Conservation (phyloP, 495 filamentous ascomycete species). For the Clohesyomyces aquaticus region DNA sequence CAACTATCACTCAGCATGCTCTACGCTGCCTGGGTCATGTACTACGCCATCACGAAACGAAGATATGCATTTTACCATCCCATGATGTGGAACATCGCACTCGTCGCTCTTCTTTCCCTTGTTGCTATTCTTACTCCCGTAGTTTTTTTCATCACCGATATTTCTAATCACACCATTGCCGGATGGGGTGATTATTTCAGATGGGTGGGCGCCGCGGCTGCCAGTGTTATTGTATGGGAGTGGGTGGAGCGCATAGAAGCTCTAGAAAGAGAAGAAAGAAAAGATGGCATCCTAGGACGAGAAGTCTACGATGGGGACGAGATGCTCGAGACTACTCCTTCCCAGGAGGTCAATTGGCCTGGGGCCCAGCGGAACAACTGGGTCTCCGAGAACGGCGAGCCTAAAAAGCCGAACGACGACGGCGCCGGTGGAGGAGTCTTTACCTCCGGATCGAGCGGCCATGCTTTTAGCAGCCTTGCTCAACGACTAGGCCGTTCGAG, state of each 20-base stretch:
- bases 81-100: conserved; percentile 86
- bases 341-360: conserved; percentile 61
- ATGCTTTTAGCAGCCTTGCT: conserved; percentile 48
- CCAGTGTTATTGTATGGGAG: conserved; percentile 98
- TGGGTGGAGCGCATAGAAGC: conserved; percentile 99
- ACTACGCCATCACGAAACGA: conserved; percentile 90
- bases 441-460: conserved; percentile 12
- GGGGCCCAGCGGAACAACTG: conserved; percentile 34
- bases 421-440: conserved; percentile 12
- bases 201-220: conserved; percentile 95
- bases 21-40: conserved; percentile 95
- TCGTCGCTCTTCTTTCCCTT: conserved; percentile 81
- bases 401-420: conserved; percentile 15
- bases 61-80: conserved; percentile 91
- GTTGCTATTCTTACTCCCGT: conserved; percentile 83
- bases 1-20: conserved; percentile 84
- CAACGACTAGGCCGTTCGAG: conserved; percentile 27
- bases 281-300: conserved; percentile 90
- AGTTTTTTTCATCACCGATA: conserved; percentile 94
- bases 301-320: conserved; percentile 98
- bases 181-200: conserved; percentile 97
- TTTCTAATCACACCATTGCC: conserved; percentile 80
- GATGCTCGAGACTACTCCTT: conserved; percentile 78
- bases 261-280: conserved; percentile 91
- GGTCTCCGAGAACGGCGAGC: conserved; percentile 9